Evolutionary conservation across 2,329 filamentous ascomycete genomes (phyloP).

Genomic region (Hypoxylon sp.): DNA sequence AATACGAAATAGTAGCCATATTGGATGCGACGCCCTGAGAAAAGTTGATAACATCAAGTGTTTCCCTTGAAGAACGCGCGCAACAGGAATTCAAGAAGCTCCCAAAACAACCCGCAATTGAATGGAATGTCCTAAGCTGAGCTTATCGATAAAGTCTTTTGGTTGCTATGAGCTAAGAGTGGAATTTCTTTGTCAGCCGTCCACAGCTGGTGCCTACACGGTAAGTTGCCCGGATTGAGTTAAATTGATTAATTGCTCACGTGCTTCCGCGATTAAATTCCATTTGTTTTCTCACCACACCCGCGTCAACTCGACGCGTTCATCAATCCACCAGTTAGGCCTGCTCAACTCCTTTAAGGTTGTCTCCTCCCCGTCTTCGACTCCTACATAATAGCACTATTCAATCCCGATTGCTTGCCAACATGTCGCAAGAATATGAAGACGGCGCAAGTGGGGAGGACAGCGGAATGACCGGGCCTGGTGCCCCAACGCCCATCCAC

Average conservation of each 20-base stretch:
- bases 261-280: conserved; percentile 50
- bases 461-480: conserved; percentile 81
- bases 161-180: conserved; percentile 9
- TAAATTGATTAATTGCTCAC: conserved; percentile 46
- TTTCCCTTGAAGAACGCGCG: conserved; percentile 27
- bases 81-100: conserved; percentile 21
- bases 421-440: conserved; percentile 73
- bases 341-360: not conserved
- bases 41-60: conserved; percentile 37
- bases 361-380: conserved; percentile 3
- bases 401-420: conserved; percentile 52
- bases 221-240: not conserved
- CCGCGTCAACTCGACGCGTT: conserved; percentile 49
- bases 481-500: conserved; percentile 90
- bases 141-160: conserved; percentile 40
- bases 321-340: conserved; percentile 12
- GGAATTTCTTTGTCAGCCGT: not conserved
- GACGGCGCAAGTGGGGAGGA: conserved; percentile 78
- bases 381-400: not conserved
- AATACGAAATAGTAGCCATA: conserved; percentile 76
- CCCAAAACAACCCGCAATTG: conserved; percentile 34
- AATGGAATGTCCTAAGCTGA: conserved; percentile 18
- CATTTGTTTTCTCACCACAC: conserved; percentile 47
- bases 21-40: conserved; percentile 71
- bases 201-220: not conserved